Percentiles rank a stretch among this genome's conserved stretches.
These are phyloP conservation scores for Xylariaceae sp. DNA, from an alignment of 2,329 filamentous ascomycete species.

Conservation along the genomic window DNA sequence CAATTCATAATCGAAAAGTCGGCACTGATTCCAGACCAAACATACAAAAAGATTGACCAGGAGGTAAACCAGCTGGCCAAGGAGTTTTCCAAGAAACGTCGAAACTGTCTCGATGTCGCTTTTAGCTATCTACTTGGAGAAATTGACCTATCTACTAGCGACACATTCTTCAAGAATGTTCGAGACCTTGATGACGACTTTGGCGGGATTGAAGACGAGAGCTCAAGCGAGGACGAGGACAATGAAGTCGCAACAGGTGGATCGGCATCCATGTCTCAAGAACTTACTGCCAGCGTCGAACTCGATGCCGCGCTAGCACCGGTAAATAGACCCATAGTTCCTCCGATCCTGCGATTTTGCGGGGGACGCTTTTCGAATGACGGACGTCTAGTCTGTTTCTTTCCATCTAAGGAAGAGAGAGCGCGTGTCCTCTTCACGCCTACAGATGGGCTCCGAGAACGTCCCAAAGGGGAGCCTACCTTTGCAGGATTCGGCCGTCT, in stretches of 20 bases:
- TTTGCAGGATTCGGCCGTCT: slow-evolving; percentile 58
- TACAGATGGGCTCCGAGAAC: slow-evolving; percentile 45
- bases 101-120: slow-evolving; percentile 61
- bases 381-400: slow-evolving; percentile 65
- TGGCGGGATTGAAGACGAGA: slow-evolving; percentile 65
- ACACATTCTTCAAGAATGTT: slow-evolving; percentile 61
- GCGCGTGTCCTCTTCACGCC: slow-evolving; percentile 48
- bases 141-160: slow-evolving; percentile 58
- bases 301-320: slow-evolving; percentile 52
- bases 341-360: slow-evolving; percentile 57
- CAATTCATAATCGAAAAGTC: slow-evolving; percentile 61
- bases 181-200: slow-evolving; percentile 60
- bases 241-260: slow-evolving; percentile 51
- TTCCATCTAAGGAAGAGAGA: slow-evolving; percentile 65
- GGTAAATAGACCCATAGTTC: slow-evolving; percentile 50
- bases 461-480: slow-evolving; percentile 51
- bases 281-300: slow-evolving; percentile 54
- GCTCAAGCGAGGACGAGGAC: slow-evolving; percentile 81
- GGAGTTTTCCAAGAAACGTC: slow-evolving; percentile 54
- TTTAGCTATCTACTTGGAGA: slow-evolving; percentile 65
- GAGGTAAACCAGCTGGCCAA: slow-evolving; percentile 57
- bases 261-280: slow-evolving; percentile 60
- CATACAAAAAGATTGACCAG: slow-evolving; percentile 49
- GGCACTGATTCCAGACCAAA: slow-evolving; percentile 58
- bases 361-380: slow-evolving; percentile 61